phyloP scores from a whole-genome alignment of 2,329 filamentous ascomycete genomes.

The Podosphaera leucotricha region DNA sequence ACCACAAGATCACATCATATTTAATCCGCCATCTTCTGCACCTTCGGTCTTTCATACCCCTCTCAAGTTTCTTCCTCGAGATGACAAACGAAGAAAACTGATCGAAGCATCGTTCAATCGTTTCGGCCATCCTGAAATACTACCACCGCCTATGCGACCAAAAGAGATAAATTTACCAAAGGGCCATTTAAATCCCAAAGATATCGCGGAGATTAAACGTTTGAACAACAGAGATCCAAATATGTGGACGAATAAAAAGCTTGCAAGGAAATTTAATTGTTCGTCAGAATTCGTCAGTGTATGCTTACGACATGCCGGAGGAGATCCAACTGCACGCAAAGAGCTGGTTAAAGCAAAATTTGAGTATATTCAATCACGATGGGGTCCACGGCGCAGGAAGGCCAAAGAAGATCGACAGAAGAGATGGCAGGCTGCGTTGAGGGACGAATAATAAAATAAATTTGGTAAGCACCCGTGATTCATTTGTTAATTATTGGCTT shows the following conservation, averaged over 20 bases:
- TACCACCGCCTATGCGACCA: slow-evolving; percentile 11
- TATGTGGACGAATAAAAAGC: slow-evolving; percentile 27
- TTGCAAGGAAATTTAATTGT: slow-evolving; percentile 32
- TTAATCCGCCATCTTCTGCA: slow-evolving; percentile 30
- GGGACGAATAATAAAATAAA: slow-evolving; percentile 8
- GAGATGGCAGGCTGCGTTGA: slow-evolving; percentile 19
- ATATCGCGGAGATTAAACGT: slow-evolving; percentile 35
- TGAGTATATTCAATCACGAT: slow-evolving; percentile 27
- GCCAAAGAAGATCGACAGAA: slow-evolving; percentile 31
- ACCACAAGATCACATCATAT: slow-evolving; percentile 25
- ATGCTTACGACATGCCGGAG: slow-evolving; percentile 22
- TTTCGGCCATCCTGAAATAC: slow-evolving; percentile 3
- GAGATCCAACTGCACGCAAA: slow-evolving; percentile 19
- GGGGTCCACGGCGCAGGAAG: slow-evolving; percentile 30
- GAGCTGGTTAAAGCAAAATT: slow-evolving; percentile 22
- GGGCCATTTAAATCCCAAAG: slow-evolving; percentile 28
- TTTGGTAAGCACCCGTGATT: too few species aligned
- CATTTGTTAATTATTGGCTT: too few species aligned
- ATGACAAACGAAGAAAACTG: slow-evolving; percentile 15
- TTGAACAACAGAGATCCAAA: slow-evolving; percentile 29
- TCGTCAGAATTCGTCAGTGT: slow-evolving; percentile 32
- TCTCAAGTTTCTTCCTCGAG: slow-evolving; percentile 37
- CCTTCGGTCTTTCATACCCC: slow-evolving; percentile 40
- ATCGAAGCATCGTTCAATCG: slow-evolving; percentile 9
- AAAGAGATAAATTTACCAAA: slow-evolving; percentile 7